Base-by-base conservation (phyloP, 2,329 filamentous ascomycete species). In the Penicillium nordicum region DNA sequence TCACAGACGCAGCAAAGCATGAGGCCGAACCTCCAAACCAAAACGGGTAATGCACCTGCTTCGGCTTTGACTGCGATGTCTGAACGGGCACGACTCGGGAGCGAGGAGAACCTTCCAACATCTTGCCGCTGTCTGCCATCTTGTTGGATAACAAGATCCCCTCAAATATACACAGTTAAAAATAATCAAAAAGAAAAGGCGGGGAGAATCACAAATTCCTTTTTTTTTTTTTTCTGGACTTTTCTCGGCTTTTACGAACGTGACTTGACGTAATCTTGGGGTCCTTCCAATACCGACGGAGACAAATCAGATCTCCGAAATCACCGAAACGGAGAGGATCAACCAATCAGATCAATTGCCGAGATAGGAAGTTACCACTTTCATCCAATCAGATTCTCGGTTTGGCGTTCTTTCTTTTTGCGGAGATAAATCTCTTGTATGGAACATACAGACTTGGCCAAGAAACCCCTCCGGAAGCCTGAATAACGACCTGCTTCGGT, bases 21-120 rank as follows among this genome's bases (percentile, higher is more conserved):
- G 90, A 94, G 49, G 93, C 92, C 72, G 90, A 96, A 54, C 94
- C 94, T 62, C 94, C 94, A 74, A 99, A 97, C 94, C 93, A 97
- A 76, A 93, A 93, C 10, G 89, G 89, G 77, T 93, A 93, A 67
- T 77, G 78, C 48, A 79, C 67, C 65, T 74, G 71, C 60, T 70
- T 69, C 51, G 64, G 60, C 53, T 68, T 66, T 43, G 62, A 58
- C 53, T 63, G 47, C 51, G 44, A 61, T 49, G 55, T 60, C 29
- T 59, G 54, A 18, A 61, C 53, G 36, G 64, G 50, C 53, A 59
- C 60, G 42, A 64, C 54, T 46, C 62, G 56, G 37, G 58, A 43
- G 38, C 55, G 59, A 38, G 64, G 64, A 48, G 69, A 57, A 18
- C 6, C 49, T 55, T 70, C 61, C 60, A 70, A 58, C 60, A 71